Conservation (phyloP, 306 rosid species). For the Prunus campanulata region DNA sequence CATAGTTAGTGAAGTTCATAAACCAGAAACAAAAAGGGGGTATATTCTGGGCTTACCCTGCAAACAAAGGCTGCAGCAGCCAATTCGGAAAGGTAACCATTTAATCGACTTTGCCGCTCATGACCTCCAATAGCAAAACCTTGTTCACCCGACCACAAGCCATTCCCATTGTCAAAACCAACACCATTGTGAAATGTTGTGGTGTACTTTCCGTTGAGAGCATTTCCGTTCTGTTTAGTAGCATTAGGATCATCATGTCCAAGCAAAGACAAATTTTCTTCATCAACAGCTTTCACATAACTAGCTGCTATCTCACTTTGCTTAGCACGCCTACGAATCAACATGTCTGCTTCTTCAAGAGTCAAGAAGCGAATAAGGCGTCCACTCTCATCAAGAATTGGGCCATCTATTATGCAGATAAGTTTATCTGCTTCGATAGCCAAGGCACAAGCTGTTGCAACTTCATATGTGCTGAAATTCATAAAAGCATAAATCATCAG, state of each 20-base stretch:
- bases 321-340: conserved; percentile 79
- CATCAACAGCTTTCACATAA: conserved; percentile 83
- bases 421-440: conserved; percentile 93
- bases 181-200: conserved; percentile 76
- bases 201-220: conserved; percentile 31
- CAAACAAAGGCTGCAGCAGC: conserved; percentile 99
- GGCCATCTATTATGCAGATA: conserved; percentile 92
- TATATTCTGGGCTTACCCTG: conserved; percentile 53
- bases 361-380: conserved; percentile 75
- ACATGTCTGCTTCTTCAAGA: conserved; percentile 90
- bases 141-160: conserved; percentile 76
- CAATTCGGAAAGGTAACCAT: conserved; percentile 91
- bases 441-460: conserved; percentile 93
- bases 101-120: conserved; percentile 76
- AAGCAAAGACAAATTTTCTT: conserved; percentile 45
- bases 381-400: conserved; percentile 80
- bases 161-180: conserved; percentile 86
- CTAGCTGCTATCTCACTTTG: conserved; percentile 94
- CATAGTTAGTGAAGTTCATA: background rate
- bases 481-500: conserved; percentile 23
- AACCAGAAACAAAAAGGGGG: conserved; percentile 6
- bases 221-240: conserved; percentile 48
- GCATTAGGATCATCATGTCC: conserved; percentile 33
- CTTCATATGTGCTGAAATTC: conserved; percentile 83
- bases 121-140: conserved; percentile 94